Percentiles rank a stretch among this genome's conserved stretches.
Evolutionary conservation across 257 asterid genomes (phyloP).

Genomic region (Solanum infundibuliforme): DNA sequence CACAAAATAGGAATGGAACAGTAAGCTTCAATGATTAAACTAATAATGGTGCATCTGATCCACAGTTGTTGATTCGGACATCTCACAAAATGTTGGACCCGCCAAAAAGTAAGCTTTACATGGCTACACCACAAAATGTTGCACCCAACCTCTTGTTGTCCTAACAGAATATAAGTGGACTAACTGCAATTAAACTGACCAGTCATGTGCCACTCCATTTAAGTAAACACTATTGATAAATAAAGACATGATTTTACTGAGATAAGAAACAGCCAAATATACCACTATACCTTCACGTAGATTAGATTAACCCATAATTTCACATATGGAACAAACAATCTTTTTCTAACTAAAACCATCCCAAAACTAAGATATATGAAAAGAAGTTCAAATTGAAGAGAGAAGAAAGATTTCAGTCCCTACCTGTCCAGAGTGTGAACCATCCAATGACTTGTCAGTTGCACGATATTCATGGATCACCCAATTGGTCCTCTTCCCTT

Average conservation of each 20-base stretch:
- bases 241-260: background rate
- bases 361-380: background rate
- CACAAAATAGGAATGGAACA: background rate
- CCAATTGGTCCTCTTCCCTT: conserved; percentile 75
- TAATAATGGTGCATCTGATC: background rate
- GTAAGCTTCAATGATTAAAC: background rate
- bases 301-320: background rate
- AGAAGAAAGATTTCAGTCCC: background rate
- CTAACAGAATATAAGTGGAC: background rate
- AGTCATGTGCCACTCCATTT: background rate
- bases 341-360: background rate
- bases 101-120: background rate
- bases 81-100: background rate
- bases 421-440: conserved; percentile 72
- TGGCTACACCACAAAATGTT: background rate
- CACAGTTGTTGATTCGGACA: background rate
- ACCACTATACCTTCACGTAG: background rate
- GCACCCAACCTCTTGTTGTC: background rate
- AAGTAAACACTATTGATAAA: background rate
- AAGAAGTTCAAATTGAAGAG: background rate
- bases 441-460: conserved; percentile 79
- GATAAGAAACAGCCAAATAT: background rate
- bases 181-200: background rate
- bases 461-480: conserved; percentile 85
- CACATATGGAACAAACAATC: background rate